A percentile compares a stretch with the other conserved stretches of the same genome.
These are phyloP conservation scores for Penstemon barbatus DNA, from an alignment of 257 asterid species.

Conservation along the genomic window DNA sequence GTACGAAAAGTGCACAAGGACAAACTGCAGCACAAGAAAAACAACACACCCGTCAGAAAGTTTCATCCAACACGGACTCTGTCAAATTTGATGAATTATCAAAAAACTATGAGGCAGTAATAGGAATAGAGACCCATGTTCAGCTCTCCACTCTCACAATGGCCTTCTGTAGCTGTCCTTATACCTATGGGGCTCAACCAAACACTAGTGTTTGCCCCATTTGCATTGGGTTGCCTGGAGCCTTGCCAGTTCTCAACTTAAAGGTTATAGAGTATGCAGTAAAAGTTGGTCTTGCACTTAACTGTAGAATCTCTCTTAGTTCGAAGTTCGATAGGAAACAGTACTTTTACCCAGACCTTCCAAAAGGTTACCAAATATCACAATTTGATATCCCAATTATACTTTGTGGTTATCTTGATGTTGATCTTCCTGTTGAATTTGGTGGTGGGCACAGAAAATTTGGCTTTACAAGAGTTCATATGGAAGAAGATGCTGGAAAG, in stretches of 20 bases:
- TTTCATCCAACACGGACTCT: slow-evolving; percentile 39
- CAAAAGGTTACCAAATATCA: slow-evolving; percentile 97
- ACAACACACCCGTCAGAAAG: slow-evolving; percentile 48
- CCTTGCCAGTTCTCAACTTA: slow-evolving; percentile 91
- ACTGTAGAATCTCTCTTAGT: slow-evolving; percentile 65
- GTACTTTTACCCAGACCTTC: slow-evolving; percentile 94
- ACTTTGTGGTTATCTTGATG: slow-evolving; percentile 69
- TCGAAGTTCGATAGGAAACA: slow-evolving; percentile 97
- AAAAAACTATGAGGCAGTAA: slow-evolving; percentile 79
- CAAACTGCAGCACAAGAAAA: slow-evolving; percentile 63
- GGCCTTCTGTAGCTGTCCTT: slow-evolving; percentile 62
- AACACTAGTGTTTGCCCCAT: slow-evolving; percentile 84
- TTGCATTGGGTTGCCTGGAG: slow-evolving; percentile 98
- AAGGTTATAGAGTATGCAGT: slow-evolving; percentile 78
- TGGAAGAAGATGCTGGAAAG: slow-evolving; percentile 99
- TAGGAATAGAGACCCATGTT: slow-evolving; percentile 94
- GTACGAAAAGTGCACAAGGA: slow-evolving; percentile 45
- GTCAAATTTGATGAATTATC: slow-evolving; percentile 47
- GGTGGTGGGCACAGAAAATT: slow-evolving; percentile 96
- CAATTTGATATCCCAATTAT: slow-evolving; percentile 95
- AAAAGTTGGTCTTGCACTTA: slow-evolving; percentile 83
- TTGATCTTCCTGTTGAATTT: slow-evolving; percentile 89
- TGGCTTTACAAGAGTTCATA: slow-evolving; percentile 92
- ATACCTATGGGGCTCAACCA: slow-evolving; percentile 77
- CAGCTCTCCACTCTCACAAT: slow-evolving; percentile 67